Base-by-base conservation (phyloP, 2,329 filamentous ascomycete genomes). In the Lecanicillium sp. region DNA sequence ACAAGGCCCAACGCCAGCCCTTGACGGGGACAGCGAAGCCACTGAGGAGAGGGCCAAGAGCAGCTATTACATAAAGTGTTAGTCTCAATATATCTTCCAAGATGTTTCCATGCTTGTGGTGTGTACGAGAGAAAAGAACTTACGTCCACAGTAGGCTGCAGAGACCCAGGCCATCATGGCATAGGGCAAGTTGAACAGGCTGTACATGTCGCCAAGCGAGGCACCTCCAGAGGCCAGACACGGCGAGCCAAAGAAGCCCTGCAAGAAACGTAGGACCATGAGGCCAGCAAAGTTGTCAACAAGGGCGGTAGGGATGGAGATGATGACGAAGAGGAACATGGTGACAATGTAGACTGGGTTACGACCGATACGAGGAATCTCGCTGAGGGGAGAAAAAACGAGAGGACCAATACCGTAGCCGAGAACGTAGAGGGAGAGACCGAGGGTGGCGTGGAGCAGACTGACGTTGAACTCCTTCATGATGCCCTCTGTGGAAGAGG, bases 321-420 rank as follows among this genome's bases (percentile, higher is more conserved):
- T 57, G 43, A 85, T 69, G 35, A 82, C 75, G 53, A 85, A 86
- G 19, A 85, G 62, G 42, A 73, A 71, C 62, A 85, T 80, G 9
- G 80, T 80, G 46, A 73, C 54, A 27, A 83, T 71, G 56, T 86
- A 86, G 5, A 81, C 72, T 1, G 75, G 74, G 48, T 80, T 85
- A 6, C 82, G 68, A 3, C 83, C 82, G 36, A 85, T 71, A 33
- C 68, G 53, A 0, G 81, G 78, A 16, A 85, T 74, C 58, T 86
- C 82, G 35, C 68, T 73, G 30, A 85, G 57, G 0, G 82, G 82
- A 0, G 76, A 77, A 58, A 76, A 84, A 17, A 85, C 44, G 18
- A 85, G 57, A 1, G 80, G 80, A 0, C 80, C 80, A 13, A 78
- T 58, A 11, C 80, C 78, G 44, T 78, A 78, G 2, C 75, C 78